Base-by-base conservation (phyloP, 106 monocot species). In the Phalaenopsis aphrodite region DNA sequence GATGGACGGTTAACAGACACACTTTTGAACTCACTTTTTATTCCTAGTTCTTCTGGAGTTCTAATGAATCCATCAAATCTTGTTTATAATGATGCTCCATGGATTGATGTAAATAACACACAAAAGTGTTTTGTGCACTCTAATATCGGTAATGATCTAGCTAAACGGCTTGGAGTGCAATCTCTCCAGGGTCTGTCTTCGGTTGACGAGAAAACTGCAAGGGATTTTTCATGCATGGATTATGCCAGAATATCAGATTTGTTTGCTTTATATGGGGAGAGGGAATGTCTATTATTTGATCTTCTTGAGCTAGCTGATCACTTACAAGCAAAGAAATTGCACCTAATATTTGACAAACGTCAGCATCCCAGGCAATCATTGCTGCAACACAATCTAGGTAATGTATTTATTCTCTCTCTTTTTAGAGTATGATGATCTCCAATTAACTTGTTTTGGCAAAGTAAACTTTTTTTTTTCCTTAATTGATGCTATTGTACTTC, bases 31-130 rank as follows among this genome's bases (percentile, higher is more conserved):
- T 88, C 84, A 75, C 77, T 98, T 15, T 78, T 94, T 75, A 84
- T 98, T 85, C 98, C 98, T 79, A 91, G 91, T 94, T 89, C 84
- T 76, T 87, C 73, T 82, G 91, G 98, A 38, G 39, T 85, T 82
- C 81, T 98, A 55, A 78, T 82, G 84, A 83, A 85, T 80, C 57
- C 84, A 42, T 69, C 67, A 18, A 84, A 84, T 86, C 88, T 97
- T 82, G 86, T 97, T 23, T 97, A 97, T 71, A 92, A 97, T 84
- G 97, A 97, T 94, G 97, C 94, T 42, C 97, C 97, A 68, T 97
- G 96, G 96, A 89, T 97, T 90, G 87, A 88, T 42, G 88, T 83
- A 75, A 85, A 68, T 79, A 72, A 9, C 77, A 80, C 73, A 76
- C 72, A 78, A 46, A 92, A 90, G 57, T 69, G 87, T 64, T 92